These are phyloP conservation scores for Odontarrhena argentea DNA, from an alignment of 345 rosid species.

Conservation along the genomic window DNA sequence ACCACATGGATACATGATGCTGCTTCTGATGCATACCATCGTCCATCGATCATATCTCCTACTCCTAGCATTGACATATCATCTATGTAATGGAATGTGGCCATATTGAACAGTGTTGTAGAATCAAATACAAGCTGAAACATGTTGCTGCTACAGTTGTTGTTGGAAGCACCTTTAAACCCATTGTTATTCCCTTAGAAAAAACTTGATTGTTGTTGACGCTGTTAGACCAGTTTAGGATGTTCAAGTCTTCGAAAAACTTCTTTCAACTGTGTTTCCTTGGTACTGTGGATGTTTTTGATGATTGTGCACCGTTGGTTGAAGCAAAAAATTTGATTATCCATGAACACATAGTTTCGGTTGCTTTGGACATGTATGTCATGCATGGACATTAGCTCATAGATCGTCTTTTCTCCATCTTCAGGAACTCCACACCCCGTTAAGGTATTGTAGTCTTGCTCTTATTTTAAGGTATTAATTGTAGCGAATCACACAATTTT, in stretches of 20 bases:
- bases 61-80: conserved; percentile 56
- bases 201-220: conserved; percentile 47
- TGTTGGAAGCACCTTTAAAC: conserved; percentile 34
- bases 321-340: conserved; percentile 46
- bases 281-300: conserved; percentile 56
- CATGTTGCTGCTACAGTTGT: conserved; percentile 33
- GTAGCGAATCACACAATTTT: too few relatives aligned
- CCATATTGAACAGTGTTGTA: conserved; percentile 53
- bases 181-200: conserved; percentile 48
- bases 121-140: conserved; percentile 63
- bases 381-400: conserved; percentile 79
- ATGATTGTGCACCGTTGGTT: conserved; percentile 56
- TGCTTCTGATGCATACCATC: conserved; percentile 66
- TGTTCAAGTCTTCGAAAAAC: conserved; percentile 61
- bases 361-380: conserved; percentile 62
- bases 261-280: conserved; percentile 53
- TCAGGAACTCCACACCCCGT: conserved; percentile 81
- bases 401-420: conserved; percentile 89
- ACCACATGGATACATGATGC: conserved; percentile 79
- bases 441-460: too few relatives aligned
- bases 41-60: conserved; percentile 46
- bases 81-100: conserved; percentile 68
- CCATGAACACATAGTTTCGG: conserved; percentile 47
- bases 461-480: too few relatives aligned
- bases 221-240: conserved; percentile 43